Base-by-base conservation (phyloP, 257 asterid species). In the Plantago ovata region DNA sequence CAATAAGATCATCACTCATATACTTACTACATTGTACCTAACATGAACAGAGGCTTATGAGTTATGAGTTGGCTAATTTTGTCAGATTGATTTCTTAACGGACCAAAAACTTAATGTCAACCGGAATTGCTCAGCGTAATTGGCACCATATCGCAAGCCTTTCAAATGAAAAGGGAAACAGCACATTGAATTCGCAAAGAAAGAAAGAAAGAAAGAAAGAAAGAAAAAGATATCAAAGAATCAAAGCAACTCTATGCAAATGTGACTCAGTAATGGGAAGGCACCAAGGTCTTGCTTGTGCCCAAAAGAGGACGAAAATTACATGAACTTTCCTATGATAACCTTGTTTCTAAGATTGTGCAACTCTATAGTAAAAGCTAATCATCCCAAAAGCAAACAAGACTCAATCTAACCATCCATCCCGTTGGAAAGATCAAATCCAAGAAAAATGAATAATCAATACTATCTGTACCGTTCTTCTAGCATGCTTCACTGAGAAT, bases 401-500 rank as follows among this genome's bases (percentile, higher is more conserved):
- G 16, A 38, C 44, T 45, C 70, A 56, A 20, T 63, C 56, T 51
- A 41, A 40, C 14, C 32, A 48, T 48, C 14, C 32, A 61, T n/a
- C 48, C 32, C 22, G 38, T 38, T 19, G 47, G 47, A 56, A 18
- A 53, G 18, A 22, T 24, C 40, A 53, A 53, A 53, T 53, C 59
- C 61, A 56, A 56, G 38, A 36, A 36, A 41, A 53, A 32, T 56
- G 52, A 61, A 65, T 60, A 61, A 54, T 41, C 36, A 60, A 39
- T 46, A 44, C 41, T 50, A 57, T 58, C 47, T 56, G 73, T 62
- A 55, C 69, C 64, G 48, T 38, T 42, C 56, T 38, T 39, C 64
- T 23, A 39, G 64, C 66, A 39, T 20, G 47, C 36, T 61, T 38
- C 42, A 12, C 9, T 19, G 56, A 16, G 10, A 42, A 53, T 44